Base-by-base conservation (phyloP, 2,329 filamentous ascomycete genomes). In the Diaporthe caulivora region DNA sequence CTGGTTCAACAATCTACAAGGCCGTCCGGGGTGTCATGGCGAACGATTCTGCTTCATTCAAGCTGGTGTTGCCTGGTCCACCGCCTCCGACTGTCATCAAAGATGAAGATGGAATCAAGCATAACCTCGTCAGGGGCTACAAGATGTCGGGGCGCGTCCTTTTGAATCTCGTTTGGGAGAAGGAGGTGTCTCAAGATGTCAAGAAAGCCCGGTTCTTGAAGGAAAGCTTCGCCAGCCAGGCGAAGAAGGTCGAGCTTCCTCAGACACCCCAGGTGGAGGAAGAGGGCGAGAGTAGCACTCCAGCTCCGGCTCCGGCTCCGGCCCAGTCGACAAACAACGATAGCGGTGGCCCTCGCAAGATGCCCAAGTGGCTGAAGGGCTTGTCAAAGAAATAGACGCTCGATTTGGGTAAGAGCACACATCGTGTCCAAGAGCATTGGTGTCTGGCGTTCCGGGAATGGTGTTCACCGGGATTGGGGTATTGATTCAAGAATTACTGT, bases 141-240 rank as follows among this genome's bases (percentile, higher is more conserved):
- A 90, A 92, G 18, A 89, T 98, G 75, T 88, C 87, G 3, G 91
- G 92, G 9, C 88, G 91, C 44, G 92, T 95, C 42, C 85, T 97
- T 11, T 85, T 98, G 55, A 96, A 92, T 74, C 89, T 97, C 75
- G 83, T 91, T 1, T 97, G 95, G 94, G 90, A 91, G 26, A 88
- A 92, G 60, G 86, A 82, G 49, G 93, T 92, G 1, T 86, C 88
- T n/a, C 78, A 84, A 1, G 84, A 87, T 15, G 88, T 87, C 6
- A 86, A 92, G 74, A 87, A 87, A 40, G 84, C 83, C 31, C 84
- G 88, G 21, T 90, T 93, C 69, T 82, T 97, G 72, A 92, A 90
- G 78, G 77, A 81, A 1, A 84, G 85, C 34, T 86, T 92, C 69
- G 88, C 90, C 37, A 86, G 87, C 69, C 86, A 90, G 78, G 94